phyloP scores from a whole-genome alignment of 2,329 filamentous ascomycete genomes.

The Cytospora piceicola region DNA sequence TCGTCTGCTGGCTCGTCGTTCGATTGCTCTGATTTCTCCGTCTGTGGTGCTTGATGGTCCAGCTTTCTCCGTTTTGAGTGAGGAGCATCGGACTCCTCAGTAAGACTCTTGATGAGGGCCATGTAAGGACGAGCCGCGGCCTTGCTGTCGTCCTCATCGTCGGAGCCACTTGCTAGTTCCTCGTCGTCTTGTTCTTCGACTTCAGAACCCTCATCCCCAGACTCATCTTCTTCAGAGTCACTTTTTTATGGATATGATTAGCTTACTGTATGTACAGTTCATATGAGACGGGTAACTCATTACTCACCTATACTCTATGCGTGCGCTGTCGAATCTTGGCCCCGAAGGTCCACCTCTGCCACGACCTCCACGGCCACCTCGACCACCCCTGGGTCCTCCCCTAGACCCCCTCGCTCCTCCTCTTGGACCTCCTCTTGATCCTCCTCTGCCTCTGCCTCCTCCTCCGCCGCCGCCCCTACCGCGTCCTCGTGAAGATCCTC shows the following conservation, averaged over 20 bases:
- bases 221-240: conserved; percentile 42
- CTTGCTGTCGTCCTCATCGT: conserved; percentile 45
- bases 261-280: conserved; percentile 27
- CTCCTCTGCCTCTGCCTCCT: conserved; percentile 37
- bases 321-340: conserved; percentile 50
- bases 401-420: conserved; percentile 33
- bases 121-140: conserved; percentile 55
- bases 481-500: conserved; percentile 38
- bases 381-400: background rate
- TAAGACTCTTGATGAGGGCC: conserved; percentile 61
- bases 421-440: conserved; percentile 34
- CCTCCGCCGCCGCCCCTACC: conserved; percentile 34
- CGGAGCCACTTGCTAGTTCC: conserved; percentile 50
- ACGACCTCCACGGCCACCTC: conserved; percentile 8
- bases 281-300: conserved; percentile 14
- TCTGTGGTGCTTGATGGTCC: conserved; percentile 41
- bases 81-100: conserved; percentile 46
- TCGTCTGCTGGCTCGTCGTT: conserved; percentile 32
- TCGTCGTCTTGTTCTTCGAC: conserved; percentile 52
- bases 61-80: conserved; percentile 63
- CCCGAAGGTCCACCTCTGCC: conserved; percentile 36
- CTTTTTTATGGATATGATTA: conserved; percentile 29
- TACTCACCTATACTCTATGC: conserved; percentile 39
- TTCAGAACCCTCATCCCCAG: conserved; percentile 47
- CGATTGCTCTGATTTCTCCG: conserved; percentile 32